Conservation (phyloP, 2,329 filamentous ascomycete genomes). For the Diaporthe batatas region DNA sequence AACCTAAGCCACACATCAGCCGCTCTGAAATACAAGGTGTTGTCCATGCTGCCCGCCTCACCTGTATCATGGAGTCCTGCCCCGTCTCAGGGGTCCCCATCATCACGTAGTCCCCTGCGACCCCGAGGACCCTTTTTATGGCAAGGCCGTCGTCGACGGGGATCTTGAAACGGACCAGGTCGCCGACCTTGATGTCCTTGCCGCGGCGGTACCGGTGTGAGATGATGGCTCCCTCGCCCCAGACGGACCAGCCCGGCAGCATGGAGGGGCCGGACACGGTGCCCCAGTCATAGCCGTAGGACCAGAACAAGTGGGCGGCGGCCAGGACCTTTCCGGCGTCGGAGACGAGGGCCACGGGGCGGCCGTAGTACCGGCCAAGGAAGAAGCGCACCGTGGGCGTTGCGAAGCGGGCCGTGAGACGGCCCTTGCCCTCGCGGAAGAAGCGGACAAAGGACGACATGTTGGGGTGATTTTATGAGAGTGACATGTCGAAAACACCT, state of each 20-base stretch:
- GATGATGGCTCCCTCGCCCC: slow-evolving; percentile 77
- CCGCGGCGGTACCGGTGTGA: slow-evolving; percentile 78
- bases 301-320: slow-evolving; percentile 64
- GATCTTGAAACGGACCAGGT: slow-evolving; percentile 83
- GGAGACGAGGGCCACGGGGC: slow-evolving; percentile 58
- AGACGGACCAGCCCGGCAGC: slow-evolving; percentile 83
- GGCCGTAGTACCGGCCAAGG: slow-evolving; percentile 51
- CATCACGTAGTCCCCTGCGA: slow-evolving; percentile 82
- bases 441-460: slow-evolving; percentile 37
- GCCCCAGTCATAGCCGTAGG: slow-evolving; percentile 73
- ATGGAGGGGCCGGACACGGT: slow-evolving; percentile 82
- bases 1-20: slow-evolving; percentile 67
- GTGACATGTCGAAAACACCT: background rate
- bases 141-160: slow-evolving; percentile 73
- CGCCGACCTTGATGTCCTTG: slow-evolving; percentile 77
- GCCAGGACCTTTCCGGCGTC: slow-evolving; percentile 62
- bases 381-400: slow-evolving; percentile 41
- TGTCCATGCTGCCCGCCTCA: slow-evolving; percentile 31
- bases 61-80: slow-evolving; percentile 74
- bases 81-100: slow-evolving; percentile 70
- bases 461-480: background rate
- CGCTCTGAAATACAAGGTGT: background rate
- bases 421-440: slow-evolving; percentile 25
- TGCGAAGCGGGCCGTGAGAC: slow-evolving; percentile 43
- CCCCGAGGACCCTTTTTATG: slow-evolving; percentile 83